Base-by-base conservation (phyloP, 2,329 filamentous ascomycete genomes). In the Microcyclosporella mali region DNA sequence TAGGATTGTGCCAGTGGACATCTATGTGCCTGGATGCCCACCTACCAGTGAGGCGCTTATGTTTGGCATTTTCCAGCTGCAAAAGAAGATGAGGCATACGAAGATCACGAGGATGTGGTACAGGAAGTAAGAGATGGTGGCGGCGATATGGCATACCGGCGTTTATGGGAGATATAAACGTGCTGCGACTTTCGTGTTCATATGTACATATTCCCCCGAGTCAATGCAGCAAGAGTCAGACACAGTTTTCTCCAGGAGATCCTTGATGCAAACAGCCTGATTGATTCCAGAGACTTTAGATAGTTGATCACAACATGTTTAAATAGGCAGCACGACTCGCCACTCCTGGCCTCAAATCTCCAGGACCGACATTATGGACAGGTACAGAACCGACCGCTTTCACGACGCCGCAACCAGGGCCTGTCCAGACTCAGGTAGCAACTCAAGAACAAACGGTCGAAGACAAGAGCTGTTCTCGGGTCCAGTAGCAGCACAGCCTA, bases 21-120 rank as follows among this genome's bases (percentile, higher is more conserved):
- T 88, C 33, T 89, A 88, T 62, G 83, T 88, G 3, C 84, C 84
- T 17, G 84, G 84, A 1, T 88, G 84, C 56, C 73, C 73, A 19
- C 73, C 73, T 0, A 75, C 72, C 3, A 63, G 68, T 18, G 73
- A 76, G 56, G 73, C 72, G 14, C 61, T 75, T 49, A 67, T 75
- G 62, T 73, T 73, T 50, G 72, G 81, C 29, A 82, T 88, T 59
- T 84, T 88, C 67, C 81, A 85, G 66, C 65, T 88, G 44, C 83
- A 88, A 69, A 81, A 80, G 64, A 87, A 87, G 75, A 85, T 87
- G 75, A 71, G 83, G 53, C 63, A 69, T 55, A 71, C 68, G 19
- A 69, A 67, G 59, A 66, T 77, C 45, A 75, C 70, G 27, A 65
- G 72, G 50, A 74, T 76, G 69, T 76, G 73, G 73, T 76, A 77